These are phyloP conservation scores for Penicillium brevicompactum DNA, from an alignment of 2,329 filamentous ascomycete genomes.

Conservation along the genomic window DNA sequence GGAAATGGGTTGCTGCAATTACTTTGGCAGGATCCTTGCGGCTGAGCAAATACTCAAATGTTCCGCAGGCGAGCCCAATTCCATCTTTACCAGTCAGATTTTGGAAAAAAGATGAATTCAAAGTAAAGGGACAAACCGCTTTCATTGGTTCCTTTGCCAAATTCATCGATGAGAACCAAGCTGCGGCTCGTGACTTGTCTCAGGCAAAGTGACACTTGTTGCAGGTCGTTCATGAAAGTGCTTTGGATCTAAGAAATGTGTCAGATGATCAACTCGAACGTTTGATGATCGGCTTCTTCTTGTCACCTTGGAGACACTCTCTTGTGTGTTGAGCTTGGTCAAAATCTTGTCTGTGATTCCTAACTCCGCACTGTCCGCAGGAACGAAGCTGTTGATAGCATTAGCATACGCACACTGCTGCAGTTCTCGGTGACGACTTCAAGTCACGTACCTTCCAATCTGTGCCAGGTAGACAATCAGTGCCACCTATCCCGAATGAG, in stretches of 20 bases:
- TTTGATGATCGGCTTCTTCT: neutral
- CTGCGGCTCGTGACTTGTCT: conserved; percentile 74
- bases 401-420: neutral
- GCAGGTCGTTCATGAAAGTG: conserved; percentile 79
- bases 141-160: conserved; percentile 70
- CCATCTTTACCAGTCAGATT: conserved; percentile 51
- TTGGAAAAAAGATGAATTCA: neutral
- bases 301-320: conserved; percentile 61
- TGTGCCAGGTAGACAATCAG: conserved; percentile 91
- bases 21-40: conserved; percentile 59
- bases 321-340: conserved; percentile 77
- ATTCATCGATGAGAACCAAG: conserved; percentile 89
- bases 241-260: conserved; percentile 54
- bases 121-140: conserved; percentile 40
- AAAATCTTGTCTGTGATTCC: conserved; percentile 92
- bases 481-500: conserved; percentile 58
- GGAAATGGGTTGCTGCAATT: conserved; percentile 65
- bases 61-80: conserved; percentile 64
- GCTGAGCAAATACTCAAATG: conserved; percentile 59
- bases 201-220: conserved; percentile 78
- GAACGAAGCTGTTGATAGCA: conserved; percentile 68
- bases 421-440: neutral
- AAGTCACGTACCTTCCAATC: conserved; percentile 61
- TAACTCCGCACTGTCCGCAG: conserved; percentile 73
- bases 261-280: neutral